A percentile compares a stretch with the other conserved stretches of the same genome.
Evolutionary conservation across 805 yeast genomes (phyloP).

Genomic region (Scheffersomyces amazonensis): DNA sequence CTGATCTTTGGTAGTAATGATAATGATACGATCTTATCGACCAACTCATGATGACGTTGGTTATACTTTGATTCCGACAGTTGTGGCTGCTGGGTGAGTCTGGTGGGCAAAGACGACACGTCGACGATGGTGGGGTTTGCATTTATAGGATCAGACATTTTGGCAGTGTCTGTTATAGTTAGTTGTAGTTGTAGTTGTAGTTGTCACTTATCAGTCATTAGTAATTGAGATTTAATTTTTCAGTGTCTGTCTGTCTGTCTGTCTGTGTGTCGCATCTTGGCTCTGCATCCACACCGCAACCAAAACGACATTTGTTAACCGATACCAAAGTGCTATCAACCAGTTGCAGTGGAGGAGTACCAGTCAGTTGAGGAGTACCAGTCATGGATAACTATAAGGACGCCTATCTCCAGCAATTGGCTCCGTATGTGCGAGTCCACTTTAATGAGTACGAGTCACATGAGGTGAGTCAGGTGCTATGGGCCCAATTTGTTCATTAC

Average conservation of each 20-base stretch:
- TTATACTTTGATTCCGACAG: conserved; percentile 6
- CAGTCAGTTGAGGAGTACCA: no score
- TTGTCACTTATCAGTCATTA: not conserved
- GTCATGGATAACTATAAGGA: conserved; percentile 36
- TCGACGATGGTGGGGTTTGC: conserved; percentile 89
- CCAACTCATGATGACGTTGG: conserved; percentile 14
- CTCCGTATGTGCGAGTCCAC: conserved; percentile 26
- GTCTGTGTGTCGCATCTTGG: no score
- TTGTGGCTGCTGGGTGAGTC: conserved; percentile 27
- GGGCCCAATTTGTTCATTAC: conserved; percentile 11
- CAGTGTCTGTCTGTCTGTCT: no score
- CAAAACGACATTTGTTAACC: no score
- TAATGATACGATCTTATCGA: conserved; percentile 30
- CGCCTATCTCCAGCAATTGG: conserved; percentile 27
- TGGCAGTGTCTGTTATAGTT: no score
- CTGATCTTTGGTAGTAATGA: conserved; percentile 14
- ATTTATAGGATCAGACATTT: conserved; percentile 80
- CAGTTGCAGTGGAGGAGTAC: no score
- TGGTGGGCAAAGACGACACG: conserved; percentile 69
- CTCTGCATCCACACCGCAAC: no score
- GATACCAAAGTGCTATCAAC: no score
- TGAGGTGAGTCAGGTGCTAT: conserved; percentile 1
- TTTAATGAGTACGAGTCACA: conserved; percentile 6
- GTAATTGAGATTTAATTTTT: no score
- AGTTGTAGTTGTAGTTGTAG: not conserved